Base-by-base conservation (phyloP, 2,329 filamentous ascomycete species). In the Cadophora gregata region DNA sequence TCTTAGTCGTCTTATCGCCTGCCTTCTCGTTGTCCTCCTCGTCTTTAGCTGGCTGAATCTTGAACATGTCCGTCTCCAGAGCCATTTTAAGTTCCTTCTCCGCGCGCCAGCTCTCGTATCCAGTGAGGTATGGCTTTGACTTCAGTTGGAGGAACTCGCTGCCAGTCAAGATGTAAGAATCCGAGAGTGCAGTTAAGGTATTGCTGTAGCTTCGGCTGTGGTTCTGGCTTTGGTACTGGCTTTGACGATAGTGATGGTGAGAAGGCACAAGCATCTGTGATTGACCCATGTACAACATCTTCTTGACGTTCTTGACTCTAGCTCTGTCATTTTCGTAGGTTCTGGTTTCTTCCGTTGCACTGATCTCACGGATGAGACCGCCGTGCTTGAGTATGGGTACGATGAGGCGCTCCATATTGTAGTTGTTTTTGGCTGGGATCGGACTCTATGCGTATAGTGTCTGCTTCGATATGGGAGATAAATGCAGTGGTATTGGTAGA, bases 11-110 rank as follows among this genome's bases (percentile, higher is more conserved):
- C 42, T 47, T 21, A 5, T 45, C 38, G 12, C 42, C 55, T 25
- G 7, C 19, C 31, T 29, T 8, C 16, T 36, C 62, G 12, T n/a
- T 19, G 12, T 63, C 60, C 21, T 60, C 53, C 16, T 59, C 59
- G 19, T 59, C 50, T 14, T 51, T 25, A 50, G 36, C 51, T 19
- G 60, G 60, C 60, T 51, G 64, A 9, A 66, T 25, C 5, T 66
- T 66, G n/a, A 66, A 64, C 24, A 55, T 42, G 14, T 64, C 45
- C 10, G n/a, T 27, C n/a, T 36, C 21, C 21, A 64, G 8, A 7
- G 67, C 63, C 21, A 64, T 56, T 3, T 24, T 48, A 14, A 67
- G 27, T 9, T 38, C 47, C 4, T 47, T 31, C 29, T 16, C 24
- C n/a, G 45, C 62, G 9, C 21, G 8, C 21, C 21, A 21, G 9